Evolutionary conservation across 345 rosid genomes (phyloP), one percentile per base, ranked within the genome.

Genomic region (Carallia pectinifolia): DNA sequence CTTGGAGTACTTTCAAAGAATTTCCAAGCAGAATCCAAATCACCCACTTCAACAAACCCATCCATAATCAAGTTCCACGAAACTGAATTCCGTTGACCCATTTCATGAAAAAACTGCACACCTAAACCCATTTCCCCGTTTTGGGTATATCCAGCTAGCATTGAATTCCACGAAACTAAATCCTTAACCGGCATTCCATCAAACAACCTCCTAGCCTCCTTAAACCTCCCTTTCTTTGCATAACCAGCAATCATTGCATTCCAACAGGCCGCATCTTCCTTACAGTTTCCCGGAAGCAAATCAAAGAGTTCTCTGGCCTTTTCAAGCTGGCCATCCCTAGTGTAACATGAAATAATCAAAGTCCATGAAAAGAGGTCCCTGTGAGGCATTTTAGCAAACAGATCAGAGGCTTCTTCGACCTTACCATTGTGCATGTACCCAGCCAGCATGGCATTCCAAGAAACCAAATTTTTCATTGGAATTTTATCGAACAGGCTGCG

Each of bases 81-180:
- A 59, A 76, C 72, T 0, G 50, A 68, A 66, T 78, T 29, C 4
- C 63, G 53, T 33, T 68, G 48, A 18, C 44, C 63, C 73, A 74
- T 74, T 63, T 30, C 64, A 4, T 55, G 18, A 13, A 74, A 74
- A 39, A 74, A 62, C 58, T 61, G 73, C 63, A 62, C 47, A 33
- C 37, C 77, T 53, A 61, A 68, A 5, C 39, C 29, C 77, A 68
- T 74, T 55, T 74, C 10, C 56, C 80, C 30, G 31, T 72, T 77
- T 64, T 67, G 69, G 2, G 81, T 69, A 62, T 84, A 84, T 23
- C 81, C 85, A 0, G 74, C 61, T 2, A 84, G 76, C 85, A 84
- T 74, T 6, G 85, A 81, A 64, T 84, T 84, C 85, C 85, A 84
- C 0, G 87, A 84, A 64, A 76, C 78, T 52, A 67, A 58, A 72